A percentile compares a stretch with the other conserved stretches of the same genome.
Conservation (phyloP, 225 moss, liverwort and hornwort species). For the Pleurozium schreberi region DNA sequence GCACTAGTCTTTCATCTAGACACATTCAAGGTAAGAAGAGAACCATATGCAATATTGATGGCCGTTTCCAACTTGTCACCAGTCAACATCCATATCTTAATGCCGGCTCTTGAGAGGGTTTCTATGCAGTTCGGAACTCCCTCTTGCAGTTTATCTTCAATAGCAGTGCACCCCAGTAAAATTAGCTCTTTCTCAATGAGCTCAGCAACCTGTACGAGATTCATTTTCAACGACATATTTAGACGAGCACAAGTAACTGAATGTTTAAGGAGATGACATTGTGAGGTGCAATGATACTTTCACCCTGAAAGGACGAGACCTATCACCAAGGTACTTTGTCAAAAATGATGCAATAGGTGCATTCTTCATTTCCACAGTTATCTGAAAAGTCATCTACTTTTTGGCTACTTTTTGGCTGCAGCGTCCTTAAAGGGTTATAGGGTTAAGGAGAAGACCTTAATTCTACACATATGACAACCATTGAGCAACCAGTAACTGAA, state of each 20-base stretch:
- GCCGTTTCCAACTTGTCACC: conserved; percentile 94
- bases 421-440: neutral
- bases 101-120: conserved; percentile 73
- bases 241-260: neutral
- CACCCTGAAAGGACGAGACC: neutral
- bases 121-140: conserved; percentile 84
- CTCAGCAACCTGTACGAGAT: conserved; percentile 57
- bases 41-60: conserved; percentile 86
- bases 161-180: conserved; percentile 79
- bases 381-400: neutral
- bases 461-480: neutral
- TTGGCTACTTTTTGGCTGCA: neutral
- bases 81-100: conserved; percentile 88
- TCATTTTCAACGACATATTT: neutral
- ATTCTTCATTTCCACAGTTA: no score
- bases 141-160: conserved; percentile 87
- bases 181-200: conserved; percentile 59
- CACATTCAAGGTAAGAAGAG: neutral
- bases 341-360: neutral
- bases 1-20: neutral
- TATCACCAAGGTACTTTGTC: neutral
- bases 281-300: neutral
- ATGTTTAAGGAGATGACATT: neutral
- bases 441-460: neutral
- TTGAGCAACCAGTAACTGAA: neutral